Percentiles rank a stretch among this genome's conserved stretches.
Conservation (phyloP, 176 grass and related monocot species). For the Typha latifolia region DNA sequence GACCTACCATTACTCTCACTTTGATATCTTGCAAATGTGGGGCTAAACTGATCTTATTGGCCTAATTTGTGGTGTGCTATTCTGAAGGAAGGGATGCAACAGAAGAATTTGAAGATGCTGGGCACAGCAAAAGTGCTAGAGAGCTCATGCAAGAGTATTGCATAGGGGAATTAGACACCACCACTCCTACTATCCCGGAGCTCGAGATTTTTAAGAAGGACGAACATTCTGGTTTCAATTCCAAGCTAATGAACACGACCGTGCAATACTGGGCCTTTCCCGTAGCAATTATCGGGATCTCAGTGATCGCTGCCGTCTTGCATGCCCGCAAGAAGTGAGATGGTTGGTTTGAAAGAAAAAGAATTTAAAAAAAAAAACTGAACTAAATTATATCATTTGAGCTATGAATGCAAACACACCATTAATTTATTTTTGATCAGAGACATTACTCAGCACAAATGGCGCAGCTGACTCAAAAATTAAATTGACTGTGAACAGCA, state of each 20-base stretch:
- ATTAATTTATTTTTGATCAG: neutral
- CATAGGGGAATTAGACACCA: conserved; percentile 54
- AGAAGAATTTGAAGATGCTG: conserved; percentile 78
- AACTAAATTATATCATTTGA: neutral
- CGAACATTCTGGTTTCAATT: conserved; percentile 25
- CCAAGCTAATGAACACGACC: conserved; percentile 22
- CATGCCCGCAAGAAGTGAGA: conserved; percentile 45
- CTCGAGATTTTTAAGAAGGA: conserved; percentile 61
- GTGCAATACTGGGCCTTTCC: conserved; percentile 42
- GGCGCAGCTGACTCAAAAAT: no score
- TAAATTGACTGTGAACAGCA: no score
- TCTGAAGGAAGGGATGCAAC: conserved; percentile 79
- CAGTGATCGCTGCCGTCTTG: conserved; percentile 38
- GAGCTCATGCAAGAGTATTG: conserved; percentile 74
- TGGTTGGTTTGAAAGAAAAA: conserved; percentile 6
- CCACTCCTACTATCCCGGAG: conserved; percentile 43
- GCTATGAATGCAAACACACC: neutral
- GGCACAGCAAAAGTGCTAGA: conserved; percentile 62
- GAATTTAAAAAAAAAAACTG: no score
- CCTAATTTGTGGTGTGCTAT: neutral
- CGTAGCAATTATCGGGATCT: conserved; percentile 38
- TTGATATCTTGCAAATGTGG: no score
- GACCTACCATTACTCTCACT: no score
- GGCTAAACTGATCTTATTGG: neutral
- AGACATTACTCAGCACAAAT: neutral